Evolutionary conservation across 2,329 filamentous ascomycete genomes (phyloP).

Genomic region (Coleophoma eucalyptorum): DNA sequence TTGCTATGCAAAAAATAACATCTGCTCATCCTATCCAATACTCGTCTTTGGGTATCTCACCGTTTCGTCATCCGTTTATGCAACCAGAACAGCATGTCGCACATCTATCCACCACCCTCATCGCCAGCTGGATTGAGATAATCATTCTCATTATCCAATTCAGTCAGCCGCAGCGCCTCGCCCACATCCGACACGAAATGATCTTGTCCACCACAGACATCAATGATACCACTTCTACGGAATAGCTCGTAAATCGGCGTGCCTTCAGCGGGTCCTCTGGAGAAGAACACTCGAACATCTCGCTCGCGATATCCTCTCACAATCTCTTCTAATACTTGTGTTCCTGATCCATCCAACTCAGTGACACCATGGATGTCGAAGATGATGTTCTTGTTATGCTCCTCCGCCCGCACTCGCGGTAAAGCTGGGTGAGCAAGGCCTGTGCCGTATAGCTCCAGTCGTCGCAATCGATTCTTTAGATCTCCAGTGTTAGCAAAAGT

Average conservation of each 20-base stretch:
- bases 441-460: constrained; percentile 90
- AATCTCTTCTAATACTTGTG: constrained; percentile 88
- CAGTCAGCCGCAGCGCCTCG: constrained; percentile 77
- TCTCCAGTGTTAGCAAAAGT: constrained; percentile 97
- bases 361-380: constrained; percentile 99
- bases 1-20: neutral
- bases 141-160: constrained; percentile 48
- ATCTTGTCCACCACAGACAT: constrained; percentile 69
- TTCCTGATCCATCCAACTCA: constrained; percentile 86
- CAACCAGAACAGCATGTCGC: neutral
- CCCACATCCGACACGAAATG: constrained; percentile 83
- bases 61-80: neutral
- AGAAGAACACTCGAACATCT: constrained; percentile 75
- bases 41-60: neutral
- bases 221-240: constrained; percentile 77
- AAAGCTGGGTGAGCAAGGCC: constrained; percentile 80
- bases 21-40: neutral
- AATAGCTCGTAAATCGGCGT: constrained; percentile 59
- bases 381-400: constrained; percentile 86
- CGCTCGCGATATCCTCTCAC: constrained; percentile 74
- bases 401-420: constrained; percentile 70
- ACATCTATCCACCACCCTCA: constrained; percentile 12
- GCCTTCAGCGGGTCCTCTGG: constrained; percentile 41
- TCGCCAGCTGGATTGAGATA: constrained; percentile 19
- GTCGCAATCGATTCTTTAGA: constrained; percentile 75